These are phyloP conservation scores for Meripilus lineatus DNA, from an alignment of 1,284 basidiomycete genomes.

Conservation along the genomic window DNA sequence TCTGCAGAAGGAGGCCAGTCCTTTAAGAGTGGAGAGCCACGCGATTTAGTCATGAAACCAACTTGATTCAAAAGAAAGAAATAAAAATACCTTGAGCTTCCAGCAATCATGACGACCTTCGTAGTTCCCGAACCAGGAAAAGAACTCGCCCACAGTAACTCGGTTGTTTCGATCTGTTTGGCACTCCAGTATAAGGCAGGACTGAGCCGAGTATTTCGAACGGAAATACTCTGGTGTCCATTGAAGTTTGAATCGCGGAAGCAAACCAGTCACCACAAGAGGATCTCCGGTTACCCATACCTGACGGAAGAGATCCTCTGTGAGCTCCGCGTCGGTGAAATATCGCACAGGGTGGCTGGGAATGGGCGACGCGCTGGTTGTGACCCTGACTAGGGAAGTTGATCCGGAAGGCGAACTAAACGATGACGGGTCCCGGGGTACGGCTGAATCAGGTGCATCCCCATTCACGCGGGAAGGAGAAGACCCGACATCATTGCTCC, in stretches of 20 bases:
- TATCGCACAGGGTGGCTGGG: conserved; percentile 34
- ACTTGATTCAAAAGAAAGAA: conserved; percentile 5
- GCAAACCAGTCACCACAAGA: conserved; percentile 66
- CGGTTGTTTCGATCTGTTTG: conserved; percentile 62
- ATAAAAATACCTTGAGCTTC: conserved; percentile 73
- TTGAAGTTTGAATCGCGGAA: conserved; percentile 53
- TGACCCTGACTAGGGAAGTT: conserved; percentile 7
- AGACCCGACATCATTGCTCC: background rate
- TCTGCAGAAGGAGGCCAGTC: conserved; percentile 91
- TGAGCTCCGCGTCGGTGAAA: conserved; percentile 49
- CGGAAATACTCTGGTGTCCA: conserved; percentile 87
- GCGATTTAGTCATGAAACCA: conserved; percentile 2
- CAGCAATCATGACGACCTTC: conserved; percentile 50
- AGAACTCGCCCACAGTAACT: conserved; percentile 75
- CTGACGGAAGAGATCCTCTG: conserved; percentile 56
- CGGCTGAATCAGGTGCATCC: conserved; percentile 9
- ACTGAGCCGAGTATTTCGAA: conserved; percentile 59
- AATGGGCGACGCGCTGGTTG: conserved; percentile 5
- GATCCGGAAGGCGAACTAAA: conserved; percentile 9
- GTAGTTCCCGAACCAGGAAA: conserved; percentile 72
- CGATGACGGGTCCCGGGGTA: conserved; percentile 20
- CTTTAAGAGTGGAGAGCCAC: conserved; percentile 30
- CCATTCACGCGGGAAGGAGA: conserved; percentile 1
- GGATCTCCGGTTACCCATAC: conserved; percentile 76
- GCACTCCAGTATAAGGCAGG: conserved; percentile 77